Evolutionary conservation across 1,139 yeast genomes (phyloP).

Genomic region (Hanseniaspora uvarum): DNA sequence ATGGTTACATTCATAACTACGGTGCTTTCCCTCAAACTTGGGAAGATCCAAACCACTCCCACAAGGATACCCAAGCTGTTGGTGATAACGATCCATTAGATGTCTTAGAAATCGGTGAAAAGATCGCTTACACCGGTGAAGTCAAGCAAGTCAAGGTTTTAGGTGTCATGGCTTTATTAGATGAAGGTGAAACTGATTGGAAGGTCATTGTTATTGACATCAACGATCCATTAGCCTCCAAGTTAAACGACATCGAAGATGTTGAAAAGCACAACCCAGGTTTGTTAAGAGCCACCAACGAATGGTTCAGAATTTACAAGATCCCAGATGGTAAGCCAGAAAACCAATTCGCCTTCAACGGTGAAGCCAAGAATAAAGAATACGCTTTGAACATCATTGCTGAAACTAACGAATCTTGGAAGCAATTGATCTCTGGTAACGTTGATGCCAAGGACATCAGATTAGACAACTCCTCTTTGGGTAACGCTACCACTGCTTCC

Average conservation of each 20-base stretch:
- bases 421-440: slow-evolving; percentile 44
- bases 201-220: slow-evolving; percentile 69
- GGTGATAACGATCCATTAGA: slow-evolving; percentile 91
- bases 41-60: slow-evolving; percentile 70
- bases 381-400: slow-evolving; percentile 63
- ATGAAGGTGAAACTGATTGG: slow-evolving; percentile 94
- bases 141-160: slow-evolving; percentile 72
- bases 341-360: slow-evolving; percentile 77
- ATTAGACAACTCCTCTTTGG: slow-evolving; percentile 64
- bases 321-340: slow-evolving; percentile 85
- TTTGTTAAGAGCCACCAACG: slow-evolving; percentile 67
- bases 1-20: slow-evolving; percentile 84
- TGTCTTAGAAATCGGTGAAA: slow-evolving; percentile 78
- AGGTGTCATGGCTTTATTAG: slow-evolving; percentile 78
- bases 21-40: slow-evolving; percentile 95
- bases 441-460: slow-evolving; percentile 42
- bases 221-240: slow-evolving; percentile 64
- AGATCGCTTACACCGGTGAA: slow-evolving; percentile 61
- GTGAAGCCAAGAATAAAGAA: slow-evolving; percentile 61
- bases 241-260: slow-evolving; percentile 64
- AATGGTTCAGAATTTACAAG: slow-evolving; percentile 87
- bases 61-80: slow-evolving; percentile 67
- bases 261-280: slow-evolving; percentile 72
- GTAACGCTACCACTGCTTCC: slow-evolving; percentile 44
- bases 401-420: slow-evolving; percentile 69